phyloP scores from a whole-genome alignment of 106 monocot species.

The Dioscorea dumetorum region DNA sequence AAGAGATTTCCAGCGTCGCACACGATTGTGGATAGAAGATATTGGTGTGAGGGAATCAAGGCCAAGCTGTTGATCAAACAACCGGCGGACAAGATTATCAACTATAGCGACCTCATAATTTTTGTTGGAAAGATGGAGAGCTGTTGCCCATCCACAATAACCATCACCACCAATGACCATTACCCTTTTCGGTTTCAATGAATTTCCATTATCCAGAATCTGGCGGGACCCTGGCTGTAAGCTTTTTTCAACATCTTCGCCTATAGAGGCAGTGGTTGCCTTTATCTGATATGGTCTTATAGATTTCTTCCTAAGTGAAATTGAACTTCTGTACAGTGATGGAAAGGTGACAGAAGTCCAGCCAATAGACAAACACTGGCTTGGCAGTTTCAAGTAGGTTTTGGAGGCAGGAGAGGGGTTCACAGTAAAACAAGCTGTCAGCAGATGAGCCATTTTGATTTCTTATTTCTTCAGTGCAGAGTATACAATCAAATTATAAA shows the following conservation, averaged over 20 bases:
- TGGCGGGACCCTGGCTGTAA: conserved; percentile 9
- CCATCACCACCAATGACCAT: conserved; percentile 99
- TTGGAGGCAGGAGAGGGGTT: conserved; percentile 21
- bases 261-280: conserved; percentile 38
- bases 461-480: not conserved
- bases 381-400: conserved; percentile 10
- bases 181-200: conserved; percentile 59
- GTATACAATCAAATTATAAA: not conserved
- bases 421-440: conserved; percentile 31
- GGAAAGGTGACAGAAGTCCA: conserved; percentile 15
- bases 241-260: conserved; percentile 17
- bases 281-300: conserved; percentile 6
- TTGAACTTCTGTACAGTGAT: conserved; percentile 11
- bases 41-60: conserved; percentile 90
- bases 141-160: conserved; percentile 96
- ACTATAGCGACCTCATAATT: conserved; percentile 89
- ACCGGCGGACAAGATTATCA: conserved; percentile 81
- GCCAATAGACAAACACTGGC: not conserved
- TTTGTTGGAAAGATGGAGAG: conserved; percentile 91
- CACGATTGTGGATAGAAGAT: conserved; percentile 75
- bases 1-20: conserved; percentile 72
- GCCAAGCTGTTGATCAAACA: conserved; percentile 92
- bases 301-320: conserved; percentile 3
- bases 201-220: conserved; percentile 5
- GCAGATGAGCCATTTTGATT: conserved; percentile 46